A percentile compares a stretch with the other conserved stretches of the same genome.
These are phyloP conservation scores for Phytophthora sojae DNA, from an alignment of 352 stramenopile species.

Conservation along the genomic window DNA sequence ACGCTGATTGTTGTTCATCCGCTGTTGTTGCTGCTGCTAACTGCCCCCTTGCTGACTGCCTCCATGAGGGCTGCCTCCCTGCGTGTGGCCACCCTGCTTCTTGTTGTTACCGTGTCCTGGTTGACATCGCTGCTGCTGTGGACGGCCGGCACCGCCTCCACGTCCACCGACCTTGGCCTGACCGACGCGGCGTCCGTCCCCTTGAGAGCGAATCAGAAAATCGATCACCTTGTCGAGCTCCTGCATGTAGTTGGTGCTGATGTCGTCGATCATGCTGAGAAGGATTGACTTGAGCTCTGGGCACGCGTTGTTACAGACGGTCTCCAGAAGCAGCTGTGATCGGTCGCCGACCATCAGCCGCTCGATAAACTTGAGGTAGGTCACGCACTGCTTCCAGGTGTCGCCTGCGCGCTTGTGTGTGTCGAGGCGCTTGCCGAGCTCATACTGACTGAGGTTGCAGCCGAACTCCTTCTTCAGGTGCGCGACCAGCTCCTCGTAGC, in stretches of 20 bases:
- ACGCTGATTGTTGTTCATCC: not conserved
- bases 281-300: slow-evolving; percentile 21
- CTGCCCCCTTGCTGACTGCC: not conserved
- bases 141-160: not conserved
- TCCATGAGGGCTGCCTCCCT: not conserved
- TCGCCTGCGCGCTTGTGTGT: slow-evolving; percentile 10
- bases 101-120: not conserved
- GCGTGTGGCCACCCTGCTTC: not conserved
- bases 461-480: slow-evolving; percentile 16
- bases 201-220: not conserved
- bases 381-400: slow-evolving; percentile 15
- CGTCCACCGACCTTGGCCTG: not conserved
- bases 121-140: not conserved
- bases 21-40: not conserved
- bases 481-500: slow-evolving; percentile 3
- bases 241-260: slow-evolving; percentile 1
- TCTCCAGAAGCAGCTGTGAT: slow-evolving; percentile 11
- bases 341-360: slow-evolving; percentile 12
- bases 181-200: not conserved
- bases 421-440: slow-evolving; percentile 5
- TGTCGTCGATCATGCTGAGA: slow-evolving; percentile 3
- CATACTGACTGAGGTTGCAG: slow-evolving; percentile 20
- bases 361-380: slow-evolving; percentile 17
- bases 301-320: slow-evolving; percentile 9
- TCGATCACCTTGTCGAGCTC: slow-evolving; percentile 14